Evolutionary conservation across 106 monocot genomes (phyloP).

Genomic region (Dendrobium nobile): DNA sequence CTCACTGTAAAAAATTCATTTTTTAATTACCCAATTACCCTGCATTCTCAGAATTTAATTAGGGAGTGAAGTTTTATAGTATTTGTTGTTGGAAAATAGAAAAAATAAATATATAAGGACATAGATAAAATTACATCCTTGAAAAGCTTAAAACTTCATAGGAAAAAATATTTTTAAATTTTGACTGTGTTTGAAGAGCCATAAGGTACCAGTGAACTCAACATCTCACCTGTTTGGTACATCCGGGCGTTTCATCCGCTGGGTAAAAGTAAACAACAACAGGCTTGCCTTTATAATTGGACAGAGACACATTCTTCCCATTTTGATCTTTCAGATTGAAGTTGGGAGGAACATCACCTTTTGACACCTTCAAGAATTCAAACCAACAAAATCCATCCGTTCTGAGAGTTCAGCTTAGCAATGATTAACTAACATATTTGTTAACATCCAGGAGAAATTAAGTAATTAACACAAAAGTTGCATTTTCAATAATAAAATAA

Average conservation of each 20-base stretch:
- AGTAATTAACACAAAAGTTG: background rate
- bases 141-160: background rate
- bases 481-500: background rate
- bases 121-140: background rate
- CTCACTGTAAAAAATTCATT: too few species aligned
- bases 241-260: conserved; percentile 89
- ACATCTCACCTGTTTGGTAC: conserved; percentile 78
- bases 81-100: too few species aligned
- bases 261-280: conserved; percentile 95
- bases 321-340: conserved; percentile 86
- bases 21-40: too few species aligned
- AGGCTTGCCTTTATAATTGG: conserved; percentile 85
- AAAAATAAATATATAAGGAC: background rate
- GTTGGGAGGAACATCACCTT: conserved; percentile 48
- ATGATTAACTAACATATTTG: background rate
- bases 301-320: conserved; percentile 61
- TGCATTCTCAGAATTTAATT: too few species aligned
- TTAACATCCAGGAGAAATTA: background rate
- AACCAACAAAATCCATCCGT: background rate
- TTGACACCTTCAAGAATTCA: conserved; percentile 41
- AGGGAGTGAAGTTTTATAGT: too few species aligned
- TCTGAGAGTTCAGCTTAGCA: too few species aligned
- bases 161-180: background rate
- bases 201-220: background rate
- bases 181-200: background rate